A percentile compares a stretch with the other conserved stretches of the same genome.
phyloP scores from a whole-genome alignment of 129 eudicot genomes.

The Artemisia argyi region DNA sequence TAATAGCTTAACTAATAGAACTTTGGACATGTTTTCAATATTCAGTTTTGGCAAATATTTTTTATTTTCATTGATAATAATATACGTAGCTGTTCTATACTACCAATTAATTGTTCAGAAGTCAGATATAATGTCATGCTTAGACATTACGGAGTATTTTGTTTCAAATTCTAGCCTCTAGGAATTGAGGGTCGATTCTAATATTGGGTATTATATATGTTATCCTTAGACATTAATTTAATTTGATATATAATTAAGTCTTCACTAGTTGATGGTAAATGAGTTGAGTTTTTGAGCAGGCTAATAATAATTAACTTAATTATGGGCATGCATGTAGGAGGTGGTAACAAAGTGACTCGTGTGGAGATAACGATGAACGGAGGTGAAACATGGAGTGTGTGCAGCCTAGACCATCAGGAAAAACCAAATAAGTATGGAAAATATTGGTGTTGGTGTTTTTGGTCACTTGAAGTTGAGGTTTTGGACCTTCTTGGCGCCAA shows the following conservation, averaged over 20 bases:
- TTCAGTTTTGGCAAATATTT: no score
- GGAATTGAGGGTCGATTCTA: constrained; percentile 9
- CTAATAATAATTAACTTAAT: not conserved
- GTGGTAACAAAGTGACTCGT: constrained; percentile 93
- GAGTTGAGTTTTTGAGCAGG: no score
- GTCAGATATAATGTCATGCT: no score
- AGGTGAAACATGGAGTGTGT: constrained; percentile 82
- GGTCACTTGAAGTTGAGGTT: constrained; percentile 94
- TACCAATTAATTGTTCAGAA: no score
- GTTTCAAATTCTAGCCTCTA: not conserved
- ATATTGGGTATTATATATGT: not conserved
- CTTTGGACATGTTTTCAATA: no score
- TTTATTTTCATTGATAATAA: no score
- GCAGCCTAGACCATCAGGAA: constrained; percentile 65
- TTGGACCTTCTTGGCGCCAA: constrained; percentile 80
- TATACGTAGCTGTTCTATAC: no score
- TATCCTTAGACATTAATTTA: no score
- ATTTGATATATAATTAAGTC: no score
- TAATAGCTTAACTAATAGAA: no score
- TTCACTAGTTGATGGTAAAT: no score
- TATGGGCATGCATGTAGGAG: constrained; percentile 43
- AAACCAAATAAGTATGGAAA: constrained; percentile 80
- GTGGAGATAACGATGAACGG: constrained; percentile 95
- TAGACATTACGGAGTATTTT: no score
- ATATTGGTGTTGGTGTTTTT: constrained; percentile 99